These are phyloP conservation scores for Venturia carpophila DNA, from an alignment of 2,329 filamentous ascomycete genomes.

Conservation along the genomic window DNA sequence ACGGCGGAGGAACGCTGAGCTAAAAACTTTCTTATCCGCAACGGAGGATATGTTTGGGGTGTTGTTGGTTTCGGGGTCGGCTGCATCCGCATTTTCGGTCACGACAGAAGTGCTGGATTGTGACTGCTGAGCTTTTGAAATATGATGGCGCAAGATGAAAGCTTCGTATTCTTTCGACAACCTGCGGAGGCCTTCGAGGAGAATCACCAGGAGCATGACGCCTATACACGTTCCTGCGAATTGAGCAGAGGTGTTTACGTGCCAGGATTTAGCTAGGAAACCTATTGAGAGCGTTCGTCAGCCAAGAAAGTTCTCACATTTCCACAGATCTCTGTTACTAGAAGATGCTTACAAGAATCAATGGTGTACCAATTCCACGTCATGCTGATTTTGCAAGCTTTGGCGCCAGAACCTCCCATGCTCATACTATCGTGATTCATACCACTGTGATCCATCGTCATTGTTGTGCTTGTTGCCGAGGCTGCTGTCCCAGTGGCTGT, in stretches of 20 bases:
- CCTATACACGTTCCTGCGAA: constrained; percentile 77
- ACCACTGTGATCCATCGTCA: constrained; percentile 19
- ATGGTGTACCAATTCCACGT: constrained; percentile 30
- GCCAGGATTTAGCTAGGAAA: constrained; percentile 65
- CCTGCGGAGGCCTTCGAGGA: constrained; percentile 65
- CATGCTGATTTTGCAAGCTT: constrained; percentile 47
- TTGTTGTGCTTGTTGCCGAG: constrained; percentile 12
- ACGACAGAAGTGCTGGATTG: background rate
- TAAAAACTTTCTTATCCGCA: background rate
- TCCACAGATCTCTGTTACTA: constrained; percentile 25
- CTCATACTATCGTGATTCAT: constrained; percentile 27
- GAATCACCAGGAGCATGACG: constrained; percentile 63
- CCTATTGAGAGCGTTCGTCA: constrained; percentile 24
- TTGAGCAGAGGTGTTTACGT: constrained; percentile 60
- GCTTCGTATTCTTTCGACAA: constrained; percentile 64
- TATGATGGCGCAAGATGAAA: constrained; percentile 49
- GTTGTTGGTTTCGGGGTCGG: background rate
- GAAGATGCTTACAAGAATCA: background rate
- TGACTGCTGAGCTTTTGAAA: constrained; percentile 22
- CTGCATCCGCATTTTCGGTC: background rate
- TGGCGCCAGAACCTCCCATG: constrained; percentile 21
- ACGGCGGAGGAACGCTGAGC: background rate
- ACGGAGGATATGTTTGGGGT: background rate
- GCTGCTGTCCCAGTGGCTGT: constrained; percentile 3
- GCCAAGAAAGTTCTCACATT: too few relatives aligned